Base-by-base conservation (phyloP, 495 filamentous ascomycete genomes). In the Filosporella fistucella region DNA sequence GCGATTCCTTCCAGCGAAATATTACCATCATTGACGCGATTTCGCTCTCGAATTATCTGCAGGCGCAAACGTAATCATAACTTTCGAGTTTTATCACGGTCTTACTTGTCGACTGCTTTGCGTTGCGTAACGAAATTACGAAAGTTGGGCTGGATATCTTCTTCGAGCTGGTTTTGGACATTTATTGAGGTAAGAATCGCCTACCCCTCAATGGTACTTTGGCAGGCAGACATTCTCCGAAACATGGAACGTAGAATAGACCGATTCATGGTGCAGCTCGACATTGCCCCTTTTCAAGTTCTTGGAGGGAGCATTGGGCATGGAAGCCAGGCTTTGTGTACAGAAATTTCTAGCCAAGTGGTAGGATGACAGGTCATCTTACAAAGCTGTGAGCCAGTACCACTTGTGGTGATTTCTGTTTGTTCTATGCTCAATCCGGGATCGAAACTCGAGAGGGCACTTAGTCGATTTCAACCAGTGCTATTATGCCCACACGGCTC, bases 1-100 rank as follows among this genome's bases (percentile, higher is more conserved):
- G 42, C 52, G 52, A 56, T 51, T 39, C 43, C 42, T 55, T 55
- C 47, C 56, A 30, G 43, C 45, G 42, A 47, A 38, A 36, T 24
- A 41, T 48, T 44, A 33, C 37, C 49, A 43, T 52, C 49, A 43
- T 50, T 52, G 28, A 52, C 44, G 22, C 38, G 42, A 12, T 41
- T 51, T 42, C 56, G 39, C 43, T 34, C 18, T 45, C 42, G 47
- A 48, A 54, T 48, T 53, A 13, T 58, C 46, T 49, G 40, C 56
- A 58, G 51, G 56, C 51, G 52, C 52, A 42, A 59, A 37, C 51
- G 48, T 51, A 49, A 41, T 55, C 45, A 47, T 46, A 49, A 48
- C 21, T 36, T 54, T 49, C 17, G 41, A 29, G 51, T 55, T 52
- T 49, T 18, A 35, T 42, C 40, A 38, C 46, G 35, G 28, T 39